Evolutionary conservation across 371 early-diverging fungal species (phyloP), one percentile per base, ranked within the genome.

Genomic region (Mortierella sp.): DNA sequence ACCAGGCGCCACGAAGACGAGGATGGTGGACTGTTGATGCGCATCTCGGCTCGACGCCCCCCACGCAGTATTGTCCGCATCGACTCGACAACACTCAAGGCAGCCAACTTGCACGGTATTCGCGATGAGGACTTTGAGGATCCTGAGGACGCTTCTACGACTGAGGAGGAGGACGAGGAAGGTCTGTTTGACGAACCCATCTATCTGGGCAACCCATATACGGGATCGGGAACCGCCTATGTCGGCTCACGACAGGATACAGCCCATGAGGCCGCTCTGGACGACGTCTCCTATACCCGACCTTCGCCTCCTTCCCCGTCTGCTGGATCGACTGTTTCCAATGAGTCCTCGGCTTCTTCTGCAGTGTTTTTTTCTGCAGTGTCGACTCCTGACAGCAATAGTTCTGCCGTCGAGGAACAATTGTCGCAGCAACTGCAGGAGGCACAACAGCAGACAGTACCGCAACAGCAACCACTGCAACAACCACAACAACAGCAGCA

Each of bases 41-140:
- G 80, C 31, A 80, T 80, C 46, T 80, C 80, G 44, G 34, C 24
- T 14, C 61, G 34, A n/a, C 61, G 72, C 5, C 64, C 55, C 1
- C 43, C 73, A 50, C 55, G 80, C 72, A 80, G 80, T 51, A 80
- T 80, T 72, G 80, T 80, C 54, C 71, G 80, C 21, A 80, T 80
- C 55, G 54, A 75, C 24, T 75, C 80, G 16, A 80, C 80, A 13
- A 80, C 72, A 72, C 69, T 80, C 19, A 80, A 80, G 51, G 80
- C 75, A 13, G 80, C 59, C 72, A 71, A 28, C 24, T 48, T 72
- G 67, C 34, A 64, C 40, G 77, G 72, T 21, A 77, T 77, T 72
- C 61, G 48, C 10, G 48, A n/a, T 3, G 75, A 67, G 1, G 67
- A 74, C 26, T 26, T 55, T 11, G 59, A 59, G 31, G 59, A 59